These are phyloP conservation scores for Debaryomycetaceae sp. DNA, from an alignment of 1,139 yeast species.

Conservation along the genomic window DNA sequence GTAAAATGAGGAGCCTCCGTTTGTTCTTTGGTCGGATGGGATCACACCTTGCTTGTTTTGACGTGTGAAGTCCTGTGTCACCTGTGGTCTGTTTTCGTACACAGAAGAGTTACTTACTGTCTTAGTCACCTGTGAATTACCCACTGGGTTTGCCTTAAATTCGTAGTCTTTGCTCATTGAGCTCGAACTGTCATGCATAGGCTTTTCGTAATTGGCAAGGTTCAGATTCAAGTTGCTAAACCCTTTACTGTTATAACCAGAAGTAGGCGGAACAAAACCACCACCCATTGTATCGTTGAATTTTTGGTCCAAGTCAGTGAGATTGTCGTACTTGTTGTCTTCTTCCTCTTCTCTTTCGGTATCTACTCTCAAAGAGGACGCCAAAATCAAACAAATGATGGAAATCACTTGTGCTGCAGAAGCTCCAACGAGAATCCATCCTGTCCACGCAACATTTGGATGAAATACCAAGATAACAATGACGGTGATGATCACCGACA, in stretches of 20 bases:
- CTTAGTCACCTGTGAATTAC: constrained; percentile 3
- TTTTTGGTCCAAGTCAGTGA: constrained; percentile 17
- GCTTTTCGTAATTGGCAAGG: neutral
- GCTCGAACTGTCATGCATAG: constrained; percentile 7
- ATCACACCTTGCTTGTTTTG: constrained; percentile 7
- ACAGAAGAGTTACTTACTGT: constrained; percentile 21
- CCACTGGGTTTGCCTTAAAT: constrained; percentile 13
- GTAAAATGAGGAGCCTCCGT: constrained; percentile 12
- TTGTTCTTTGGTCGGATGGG: constrained; percentile 6
- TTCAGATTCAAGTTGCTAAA: neutral
- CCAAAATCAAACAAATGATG: constrained; percentile 22
- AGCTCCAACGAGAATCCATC: constrained; percentile 67
- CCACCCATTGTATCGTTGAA: constrained; percentile 7
- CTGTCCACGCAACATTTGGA: constrained; percentile 65
- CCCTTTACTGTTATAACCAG: neutral
- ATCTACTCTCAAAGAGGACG: constrained; percentile 14
- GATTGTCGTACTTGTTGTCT: constrained; percentile 20
- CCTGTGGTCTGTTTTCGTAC: constrained; percentile 33
- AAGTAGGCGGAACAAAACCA: constrained; percentile 3
- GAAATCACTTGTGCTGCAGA: constrained; percentile 52
- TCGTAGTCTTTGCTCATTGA: constrained; percentile 29
- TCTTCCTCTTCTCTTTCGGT: constrained; percentile 26
- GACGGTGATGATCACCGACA: constrained; percentile 52
- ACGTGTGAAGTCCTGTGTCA: constrained; percentile 34
- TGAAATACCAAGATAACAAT: constrained; percentile 54